Percentiles rank a stretch among this genome's conserved stretches.
These are phyloP conservation scores for Elongisporangium anandrum DNA, from an alignment of 352 stramenopile species.

Conservation along the genomic window DNA sequence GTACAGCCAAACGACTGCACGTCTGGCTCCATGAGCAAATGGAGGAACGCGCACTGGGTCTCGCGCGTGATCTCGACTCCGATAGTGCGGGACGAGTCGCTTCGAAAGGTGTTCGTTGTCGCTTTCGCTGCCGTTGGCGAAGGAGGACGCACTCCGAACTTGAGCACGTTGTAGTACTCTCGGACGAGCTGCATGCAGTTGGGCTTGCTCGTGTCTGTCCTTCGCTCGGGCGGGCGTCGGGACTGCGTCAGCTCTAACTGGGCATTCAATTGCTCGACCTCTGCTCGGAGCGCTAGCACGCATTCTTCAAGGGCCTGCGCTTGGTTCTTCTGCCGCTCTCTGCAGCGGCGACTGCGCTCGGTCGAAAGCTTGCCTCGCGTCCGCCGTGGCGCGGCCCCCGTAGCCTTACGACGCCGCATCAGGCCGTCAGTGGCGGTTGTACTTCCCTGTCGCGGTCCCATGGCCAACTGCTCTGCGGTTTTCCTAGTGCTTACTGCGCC, in stretches of 20 bases:
- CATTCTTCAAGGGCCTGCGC: neutral
- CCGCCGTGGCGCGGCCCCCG: too few species aligned
- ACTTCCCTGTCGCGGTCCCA: neutral
- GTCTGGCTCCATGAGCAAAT: slow-evolving; percentile 32
- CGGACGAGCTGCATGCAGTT: neutral
- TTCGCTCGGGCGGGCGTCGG: neutral
- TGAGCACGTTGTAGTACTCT: neutral
- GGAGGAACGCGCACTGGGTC: slow-evolving; percentile 37
- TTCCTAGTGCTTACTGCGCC: neutral
- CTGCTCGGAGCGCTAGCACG: neutral
- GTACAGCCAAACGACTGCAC: slow-evolving; percentile 39
- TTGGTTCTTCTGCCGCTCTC: neutral
- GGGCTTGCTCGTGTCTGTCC: neutral
- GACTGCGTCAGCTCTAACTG: neutral
- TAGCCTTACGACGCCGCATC: too few species aligned
- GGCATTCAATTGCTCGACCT: neutral
- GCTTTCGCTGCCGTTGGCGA: neutral
- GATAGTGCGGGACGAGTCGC: neutral
- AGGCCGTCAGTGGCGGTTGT: neutral
- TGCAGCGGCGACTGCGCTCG: neutral
- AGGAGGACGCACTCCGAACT: neutral
- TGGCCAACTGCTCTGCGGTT: neutral
- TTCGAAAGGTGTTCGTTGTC: neutral
- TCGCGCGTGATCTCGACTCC: slow-evolving; percentile 11
- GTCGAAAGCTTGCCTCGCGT: neutral